Percentiles rank a stretch among this genome's conserved stretches.
These are phyloP conservation scores for Ascochyta viciae-villosae DNA, from an alignment of 2,329 filamentous ascomycete genomes.

Conservation along the genomic window DNA sequence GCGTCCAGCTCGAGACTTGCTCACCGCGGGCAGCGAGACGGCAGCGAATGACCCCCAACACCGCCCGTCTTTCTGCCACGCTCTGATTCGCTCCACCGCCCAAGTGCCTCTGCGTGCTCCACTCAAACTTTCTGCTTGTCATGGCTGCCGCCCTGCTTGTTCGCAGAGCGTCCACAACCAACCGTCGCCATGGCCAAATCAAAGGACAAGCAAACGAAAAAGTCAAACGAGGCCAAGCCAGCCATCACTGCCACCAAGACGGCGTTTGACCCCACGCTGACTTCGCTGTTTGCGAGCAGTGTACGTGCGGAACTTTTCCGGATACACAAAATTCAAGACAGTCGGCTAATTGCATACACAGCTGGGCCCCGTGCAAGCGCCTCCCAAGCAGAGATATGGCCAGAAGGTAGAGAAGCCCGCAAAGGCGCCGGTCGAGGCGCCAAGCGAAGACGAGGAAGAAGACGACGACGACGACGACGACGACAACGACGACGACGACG, in stretches of 20 bases:
- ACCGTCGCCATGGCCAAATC: conserved; percentile 42
- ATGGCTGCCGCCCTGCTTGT: conserved; percentile 15
- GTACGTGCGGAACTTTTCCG: conserved; percentile 32
- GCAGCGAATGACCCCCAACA: conserved; percentile 4
- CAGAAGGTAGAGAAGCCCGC: conserved; percentile 20
- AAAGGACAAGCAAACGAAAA: conserved; percentile 34
- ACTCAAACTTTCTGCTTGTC: conserved; percentile 42
- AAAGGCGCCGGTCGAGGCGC: conserved; percentile 26
- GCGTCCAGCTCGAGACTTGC: conserved; percentile 3
- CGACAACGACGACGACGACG: conserved; percentile 34
- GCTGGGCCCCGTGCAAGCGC: conserved; percentile 48
- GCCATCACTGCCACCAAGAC: conserved; percentile 41
- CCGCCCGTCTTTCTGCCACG: conserved; percentile 11
- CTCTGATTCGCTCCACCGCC: conserved; percentile 1
- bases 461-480: conserved; percentile 53
- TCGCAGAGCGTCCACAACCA: not conserved
- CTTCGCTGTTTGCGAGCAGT: conserved; percentile 57
- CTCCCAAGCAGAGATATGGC: conserved; percentile 51
- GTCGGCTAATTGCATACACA: conserved; percentile 27
- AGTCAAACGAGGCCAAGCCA: conserved; percentile 20
- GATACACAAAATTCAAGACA: not conserved
- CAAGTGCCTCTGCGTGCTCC: conserved; percentile 17
- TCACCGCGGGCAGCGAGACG: conserved; percentile 10
- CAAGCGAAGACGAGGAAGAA: conserved; percentile 60
- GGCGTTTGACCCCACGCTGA: conserved; percentile 52